Base-by-base conservation (phyloP, 1,284 basidiomycete genomes). In the Boletus albobrunnescens region DNA sequence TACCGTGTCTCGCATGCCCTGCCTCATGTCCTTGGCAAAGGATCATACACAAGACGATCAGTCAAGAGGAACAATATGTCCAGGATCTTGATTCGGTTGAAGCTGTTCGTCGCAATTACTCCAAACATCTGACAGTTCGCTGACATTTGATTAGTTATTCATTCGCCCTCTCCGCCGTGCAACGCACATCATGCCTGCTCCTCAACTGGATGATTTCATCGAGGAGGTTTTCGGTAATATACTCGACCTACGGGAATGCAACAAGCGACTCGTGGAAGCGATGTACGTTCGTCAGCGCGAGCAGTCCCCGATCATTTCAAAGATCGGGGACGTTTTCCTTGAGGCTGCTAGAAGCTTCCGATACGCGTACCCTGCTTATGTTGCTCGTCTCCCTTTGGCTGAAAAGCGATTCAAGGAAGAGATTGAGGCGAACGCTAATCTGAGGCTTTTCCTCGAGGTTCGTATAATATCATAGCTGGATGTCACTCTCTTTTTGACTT, bases 41-140 rank as follows among this genome's bases (percentile, higher is more conserved):
- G n/a, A 87, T 95, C 59, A 95, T 99, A 46, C 84, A 89, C 59
- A 94, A 94, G 67, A 83, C 94, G 32, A 88, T 99, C 53, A 81
- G 80, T 59, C 88, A 91, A 53, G 95, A 99, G 68, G 85, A 90
- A 57, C 85, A 91, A 60, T 98, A 96, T 63, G 75, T 94, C 32
- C 82, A 86, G 36, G 95, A 99, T 63, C 76, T 99, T 6, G 84
- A 92, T 49, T 79, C 85, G 5, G 79, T 98, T 36, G 91, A 96
- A 58, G 73, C 76, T 6, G 84, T 88, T 52, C 27, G 75, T 63
- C 17, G 9, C 35, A 6, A 30, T 26, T 32, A 9, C 44, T 24
- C 14, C 17, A 4, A 28, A 17, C 12, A 19, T n/a, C 3, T 12
- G 19, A 19, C 20, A 30, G 17, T 39, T 42, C 23, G 10, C 50